Evolutionary conservation across 768 basidiomycete species (phyloP).

Genomic region (Lanmaoa pseudosensibilis): DNA sequence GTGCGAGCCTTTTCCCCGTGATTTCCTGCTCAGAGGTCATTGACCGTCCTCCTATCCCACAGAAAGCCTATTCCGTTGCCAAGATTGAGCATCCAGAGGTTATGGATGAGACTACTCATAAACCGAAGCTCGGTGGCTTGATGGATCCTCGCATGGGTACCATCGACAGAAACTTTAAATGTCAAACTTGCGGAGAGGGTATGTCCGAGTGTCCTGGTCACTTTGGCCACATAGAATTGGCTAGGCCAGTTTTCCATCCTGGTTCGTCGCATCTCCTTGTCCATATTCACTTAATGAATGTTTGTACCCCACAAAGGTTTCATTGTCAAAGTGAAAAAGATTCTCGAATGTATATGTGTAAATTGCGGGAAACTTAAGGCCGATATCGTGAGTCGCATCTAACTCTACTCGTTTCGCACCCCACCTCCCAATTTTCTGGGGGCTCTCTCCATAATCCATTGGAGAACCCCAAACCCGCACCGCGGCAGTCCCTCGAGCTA

Average conservation of each 20-base stretch:
- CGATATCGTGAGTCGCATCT: conserved; percentile 88
- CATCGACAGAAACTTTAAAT: conserved; percentile 97
- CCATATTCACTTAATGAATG: background rate
- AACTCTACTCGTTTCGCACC: conserved; percentile 88
- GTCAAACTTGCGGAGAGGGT: conserved; percentile 99
- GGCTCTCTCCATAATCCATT: conserved; percentile 87
- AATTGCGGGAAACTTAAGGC: conserved; percentile 98
- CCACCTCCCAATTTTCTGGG: conserved; percentile 97
- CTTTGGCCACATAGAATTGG: conserved; percentile 98
- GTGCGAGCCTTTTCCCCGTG: conserved; percentile 40
- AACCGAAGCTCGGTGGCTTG: conserved; percentile 88
- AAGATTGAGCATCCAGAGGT: conserved; percentile 99
- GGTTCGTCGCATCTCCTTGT: conserved; percentile 49
- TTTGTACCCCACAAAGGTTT: conserved; percentile 57
- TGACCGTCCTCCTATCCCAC: conserved; percentile 22
- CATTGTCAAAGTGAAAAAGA: conserved; percentile 99
- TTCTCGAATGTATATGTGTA: conserved; percentile 97
- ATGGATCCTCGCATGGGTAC: conserved; percentile 99
- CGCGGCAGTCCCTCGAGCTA: conserved; percentile 70
- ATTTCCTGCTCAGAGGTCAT: conserved; percentile 2
- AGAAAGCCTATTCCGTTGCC: conserved; percentile 99
- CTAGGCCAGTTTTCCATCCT: conserved; percentile 95
- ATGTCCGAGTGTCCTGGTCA: conserved; percentile 99
- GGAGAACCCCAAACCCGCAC: conserved; percentile 95
- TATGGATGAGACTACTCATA: conserved; percentile 91